Conservation (phyloP, 768 basidiomycete genomes). For the Exidia glandulosa region DNA sequence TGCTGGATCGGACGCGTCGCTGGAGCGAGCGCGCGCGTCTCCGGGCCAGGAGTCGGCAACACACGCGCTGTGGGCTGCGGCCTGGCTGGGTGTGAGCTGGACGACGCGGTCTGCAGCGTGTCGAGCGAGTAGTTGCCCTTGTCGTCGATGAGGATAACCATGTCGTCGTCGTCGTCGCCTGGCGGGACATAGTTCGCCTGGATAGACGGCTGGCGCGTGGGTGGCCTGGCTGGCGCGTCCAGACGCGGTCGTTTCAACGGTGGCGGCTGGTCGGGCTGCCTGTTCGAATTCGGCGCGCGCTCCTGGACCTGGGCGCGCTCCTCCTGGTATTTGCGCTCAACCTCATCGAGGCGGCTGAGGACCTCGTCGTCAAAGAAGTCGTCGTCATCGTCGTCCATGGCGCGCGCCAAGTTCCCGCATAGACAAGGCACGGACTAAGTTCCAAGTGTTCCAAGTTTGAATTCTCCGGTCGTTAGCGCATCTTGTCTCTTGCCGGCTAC, state of each 20-base stretch:
- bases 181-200: not conserved
- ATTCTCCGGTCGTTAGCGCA: not conserved
- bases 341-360: not conserved
- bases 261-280: not conserved
- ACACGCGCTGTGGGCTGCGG: too few relatives aligned
- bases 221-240: not conserved
- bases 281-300: not conserved
- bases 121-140: not conserved
- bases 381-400: not conserved
- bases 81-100: too few relatives aligned
- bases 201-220: not conserved
- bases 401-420: too few relatives aligned
- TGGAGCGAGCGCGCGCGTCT: too few relatives aligned
- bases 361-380: not conserved
- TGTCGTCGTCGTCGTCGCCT: not conserved
- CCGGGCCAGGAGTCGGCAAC: too few relatives aligned
- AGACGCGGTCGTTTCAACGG: not conserved
- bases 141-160: not conserved
- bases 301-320: not conserved
- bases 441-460: too few relatives aligned
- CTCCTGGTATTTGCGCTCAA: not conserved
- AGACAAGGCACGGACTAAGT: too few relatives aligned
- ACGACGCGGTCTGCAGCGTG: too few relatives aligned
- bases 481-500: not conserved
- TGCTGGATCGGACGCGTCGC: too few relatives aligned